phyloP scores from a whole-genome alignment of 768 basidiomycete species.

The Candolleomyces aberdarensis region DNA sequence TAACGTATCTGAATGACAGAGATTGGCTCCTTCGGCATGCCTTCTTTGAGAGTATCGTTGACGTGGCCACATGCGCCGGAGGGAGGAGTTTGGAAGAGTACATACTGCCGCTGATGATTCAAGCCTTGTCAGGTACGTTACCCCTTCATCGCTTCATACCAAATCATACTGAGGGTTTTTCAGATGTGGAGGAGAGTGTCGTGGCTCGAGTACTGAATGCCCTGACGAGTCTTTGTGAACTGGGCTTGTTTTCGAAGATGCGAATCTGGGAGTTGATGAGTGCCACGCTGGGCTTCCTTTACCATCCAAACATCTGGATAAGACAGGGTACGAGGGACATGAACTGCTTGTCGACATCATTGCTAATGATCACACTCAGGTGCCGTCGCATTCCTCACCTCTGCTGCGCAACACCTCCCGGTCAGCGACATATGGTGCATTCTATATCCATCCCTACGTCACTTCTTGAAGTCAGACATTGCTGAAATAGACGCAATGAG shows the following conservation, averaged over 20 bases:
- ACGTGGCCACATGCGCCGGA: constrained; percentile 92
- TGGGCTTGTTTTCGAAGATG: constrained; percentile 90
- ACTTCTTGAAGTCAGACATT: constrained; percentile 84
- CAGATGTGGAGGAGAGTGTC: constrained; percentile 95
- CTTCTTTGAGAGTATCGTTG: constrained; percentile 95
- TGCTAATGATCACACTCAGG: constrained; percentile 40
- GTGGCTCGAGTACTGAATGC: constrained; percentile 87
- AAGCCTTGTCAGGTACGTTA: constrained; percentile 82
- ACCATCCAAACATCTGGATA: constrained; percentile 96
- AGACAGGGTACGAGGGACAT: constrained; percentile 64
- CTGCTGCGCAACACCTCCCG: constrained; percentile 79
- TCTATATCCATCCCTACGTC: constrained; percentile 85
- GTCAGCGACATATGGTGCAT: constrained; percentile 96
- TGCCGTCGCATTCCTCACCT: constrained; percentile 83
- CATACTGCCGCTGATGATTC: constrained; percentile 94
- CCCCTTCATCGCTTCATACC: background rate
- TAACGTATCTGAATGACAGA: constrained; percentile 82
- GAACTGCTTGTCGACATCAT: background rate
- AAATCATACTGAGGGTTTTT: background rate
- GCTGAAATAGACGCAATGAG: constrained; percentile 68
- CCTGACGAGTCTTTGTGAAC: constrained; percentile 83
- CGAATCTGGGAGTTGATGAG: constrained; percentile 97
- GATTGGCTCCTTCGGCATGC: constrained; percentile 91
- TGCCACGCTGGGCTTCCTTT: constrained; percentile 82
- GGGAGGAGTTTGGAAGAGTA: constrained; percentile 71